A percentile compares a stretch with the other conserved stretches of the same genome.
These are phyloP conservation scores for Aspergillus taichungensis DNA, from an alignment of 495 filamentous ascomycete species.

Conservation along the genomic window DNA sequence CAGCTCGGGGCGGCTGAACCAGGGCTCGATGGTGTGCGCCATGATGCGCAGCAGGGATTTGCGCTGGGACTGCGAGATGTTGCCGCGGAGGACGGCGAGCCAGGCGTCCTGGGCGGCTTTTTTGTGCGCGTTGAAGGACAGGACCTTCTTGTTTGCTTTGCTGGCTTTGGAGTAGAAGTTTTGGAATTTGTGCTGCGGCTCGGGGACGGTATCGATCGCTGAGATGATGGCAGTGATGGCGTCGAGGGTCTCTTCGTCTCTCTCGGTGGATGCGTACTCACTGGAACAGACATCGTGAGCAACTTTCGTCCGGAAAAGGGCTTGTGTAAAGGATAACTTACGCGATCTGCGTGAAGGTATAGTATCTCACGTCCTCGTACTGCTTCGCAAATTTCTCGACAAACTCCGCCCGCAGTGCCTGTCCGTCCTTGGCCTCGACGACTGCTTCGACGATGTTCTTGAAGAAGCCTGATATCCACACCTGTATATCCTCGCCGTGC, in stretches of 20 bases:
- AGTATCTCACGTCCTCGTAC: conserved; percentile 79
- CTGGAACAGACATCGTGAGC: conserved; percentile 19
- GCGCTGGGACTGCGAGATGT: conserved; percentile 55
- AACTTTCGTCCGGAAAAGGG: conserved; percentile 1
- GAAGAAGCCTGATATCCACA: conserved; percentile 58
- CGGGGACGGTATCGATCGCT: conserved; percentile 53
- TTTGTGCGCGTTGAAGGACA: conserved; percentile 34
- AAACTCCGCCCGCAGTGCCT: conserved; percentile 58
- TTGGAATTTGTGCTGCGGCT: conserved; percentile 52
- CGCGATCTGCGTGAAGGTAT: conserved; percentile 63
- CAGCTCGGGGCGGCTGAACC: conserved; percentile 75
- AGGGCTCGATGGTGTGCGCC: conserved; percentile 69
- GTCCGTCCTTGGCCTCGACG: conserved; percentile 45
- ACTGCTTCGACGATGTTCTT: conserved; percentile 51
- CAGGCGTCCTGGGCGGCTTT: conserved; percentile 70
- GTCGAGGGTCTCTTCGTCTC: conserved; percentile 37
- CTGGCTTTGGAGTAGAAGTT: conserved; percentile 60
- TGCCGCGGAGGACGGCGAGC: conserved; percentile 65
- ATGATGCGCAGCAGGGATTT: conserved; percentile 70
- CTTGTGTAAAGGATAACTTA: conserved; percentile 36
- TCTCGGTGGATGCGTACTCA: conserved; percentile 25
- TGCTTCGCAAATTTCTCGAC: conserved; percentile 64
- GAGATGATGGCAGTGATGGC: conserved; percentile 55
- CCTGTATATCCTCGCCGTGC: conserved; percentile 48
- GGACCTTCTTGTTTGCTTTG: conserved; percentile 49